phyloP scores from a whole-genome alignment of 2,329 filamentous ascomycete species.

The Mycosphaerella sp. region DNA sequence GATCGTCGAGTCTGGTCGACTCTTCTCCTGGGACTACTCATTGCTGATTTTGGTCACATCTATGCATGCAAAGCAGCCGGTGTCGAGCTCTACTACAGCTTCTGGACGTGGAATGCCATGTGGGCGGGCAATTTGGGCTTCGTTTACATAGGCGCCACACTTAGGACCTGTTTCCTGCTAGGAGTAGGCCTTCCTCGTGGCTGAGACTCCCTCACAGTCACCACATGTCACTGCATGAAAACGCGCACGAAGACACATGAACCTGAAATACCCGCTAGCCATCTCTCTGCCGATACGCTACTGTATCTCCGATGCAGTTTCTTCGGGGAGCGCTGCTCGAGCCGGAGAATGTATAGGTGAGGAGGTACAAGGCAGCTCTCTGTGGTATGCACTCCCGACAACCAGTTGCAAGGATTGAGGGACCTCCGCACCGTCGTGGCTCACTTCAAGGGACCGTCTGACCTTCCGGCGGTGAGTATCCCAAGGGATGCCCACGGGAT shows the following conservation, averaged over 20 bases:
- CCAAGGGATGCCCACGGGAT: no score
- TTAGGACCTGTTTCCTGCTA: slow-evolving; percentile 31
- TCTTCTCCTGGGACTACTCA: slow-evolving; percentile 59
- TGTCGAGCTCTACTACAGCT: slow-evolving; percentile 40
- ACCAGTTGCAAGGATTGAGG: no score
- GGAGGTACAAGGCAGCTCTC: no score
- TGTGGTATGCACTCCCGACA: no score
- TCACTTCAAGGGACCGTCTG: no score
- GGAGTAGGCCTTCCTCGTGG: slow-evolving; percentile 27
- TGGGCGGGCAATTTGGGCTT: slow-evolving; percentile 35
- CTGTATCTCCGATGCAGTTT: no score
- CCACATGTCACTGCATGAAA: background rate
- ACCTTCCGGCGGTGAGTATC: no score
- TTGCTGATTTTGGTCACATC: slow-evolving; percentile 73
- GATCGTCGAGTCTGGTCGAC: slow-evolving; percentile 65
- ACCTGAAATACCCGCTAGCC: background rate
- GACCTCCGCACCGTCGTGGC: no score
- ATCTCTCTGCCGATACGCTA: background rate
- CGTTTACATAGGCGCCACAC: slow-evolving; percentile 34
- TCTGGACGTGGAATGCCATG: slow-evolving; percentile 35
- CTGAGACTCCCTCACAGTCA: background rate
- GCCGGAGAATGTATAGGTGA: no score
- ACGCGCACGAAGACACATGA: background rate
- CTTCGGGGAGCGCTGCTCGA: no score
- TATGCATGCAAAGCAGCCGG: slow-evolving; percentile 60